Conservation (phyloP, 805 yeast species). For the Tetrapisispora iriomotensis region DNA sequence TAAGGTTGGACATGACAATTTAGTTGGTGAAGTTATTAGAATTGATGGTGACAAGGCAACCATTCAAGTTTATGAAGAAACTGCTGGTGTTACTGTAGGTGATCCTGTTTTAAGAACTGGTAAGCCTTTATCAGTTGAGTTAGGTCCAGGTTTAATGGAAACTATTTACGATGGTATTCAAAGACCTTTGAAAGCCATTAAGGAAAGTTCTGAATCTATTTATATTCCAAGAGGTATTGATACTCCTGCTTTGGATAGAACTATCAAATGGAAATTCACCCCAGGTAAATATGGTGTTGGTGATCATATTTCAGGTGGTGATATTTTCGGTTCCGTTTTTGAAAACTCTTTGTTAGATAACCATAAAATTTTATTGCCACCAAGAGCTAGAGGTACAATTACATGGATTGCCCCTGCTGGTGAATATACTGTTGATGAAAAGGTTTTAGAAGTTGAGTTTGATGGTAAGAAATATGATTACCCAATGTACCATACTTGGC, state of each 20-base stretch:
- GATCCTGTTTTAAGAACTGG: slow-evolving; percentile 98
- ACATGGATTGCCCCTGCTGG: slow-evolving; percentile 85
- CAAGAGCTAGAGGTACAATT: slow-evolving; percentile 97
- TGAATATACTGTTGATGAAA: slow-evolving; percentile 82
- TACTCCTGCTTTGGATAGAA: slow-evolving; percentile 88
- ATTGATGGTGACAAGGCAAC: slow-evolving; percentile 95
- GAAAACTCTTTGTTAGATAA: slow-evolving; percentile 89
- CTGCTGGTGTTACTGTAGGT: slow-evolving; percentile 98
- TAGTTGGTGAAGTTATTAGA: slow-evolving; percentile 98
- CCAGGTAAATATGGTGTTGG: slow-evolving; percentile 73
- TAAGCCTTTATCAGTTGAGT: slow-evolving; percentile 95
- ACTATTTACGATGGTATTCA: slow-evolving; percentile 99
- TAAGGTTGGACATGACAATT: slow-evolving; percentile 91
- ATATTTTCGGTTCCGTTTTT: slow-evolving; percentile 84
- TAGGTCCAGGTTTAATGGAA: slow-evolving; percentile 99
- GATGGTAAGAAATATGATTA: slow-evolving; percentile 74
- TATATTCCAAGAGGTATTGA: slow-evolving; percentile 98
- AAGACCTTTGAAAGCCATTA: slow-evolving; percentile 93
- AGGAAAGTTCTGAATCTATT: slow-evolving; percentile 78
- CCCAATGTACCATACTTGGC: slow-evolving; percentile 98
- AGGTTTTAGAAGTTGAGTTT: slow-evolving; percentile 86
- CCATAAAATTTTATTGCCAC: slow-evolving; percentile 92
- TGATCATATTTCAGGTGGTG: slow-evolving; percentile 98
- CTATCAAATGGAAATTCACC: slow-evolving; percentile 71
- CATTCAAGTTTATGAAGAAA: slow-evolving; percentile 97